Evolutionary conservation across 2,329 filamentous ascomycete species (phyloP).

Genomic region (Emericellopsis atlantica): DNA sequence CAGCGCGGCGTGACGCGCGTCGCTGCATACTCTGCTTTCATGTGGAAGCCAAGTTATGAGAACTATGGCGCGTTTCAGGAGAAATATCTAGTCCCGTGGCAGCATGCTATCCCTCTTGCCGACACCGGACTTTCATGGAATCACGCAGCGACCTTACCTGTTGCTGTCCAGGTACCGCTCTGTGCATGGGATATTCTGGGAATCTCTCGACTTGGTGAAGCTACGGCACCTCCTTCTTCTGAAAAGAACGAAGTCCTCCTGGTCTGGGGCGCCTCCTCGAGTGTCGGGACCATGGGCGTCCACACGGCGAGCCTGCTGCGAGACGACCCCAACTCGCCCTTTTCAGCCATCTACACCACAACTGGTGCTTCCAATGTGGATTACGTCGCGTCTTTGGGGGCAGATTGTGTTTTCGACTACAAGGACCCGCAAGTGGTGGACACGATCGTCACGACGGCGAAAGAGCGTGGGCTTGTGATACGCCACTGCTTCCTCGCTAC

Average conservation of each 20-base stretch:
- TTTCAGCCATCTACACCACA: constrained; percentile 27
- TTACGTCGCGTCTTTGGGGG: constrained; percentile 20
- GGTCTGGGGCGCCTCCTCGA: constrained; percentile 31
- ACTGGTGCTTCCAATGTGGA: constrained; percentile 17
- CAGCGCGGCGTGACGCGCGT: constrained; percentile 20
- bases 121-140: constrained; percentile 21
- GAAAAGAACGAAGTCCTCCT: constrained; percentile 16
- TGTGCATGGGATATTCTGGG: constrained; percentile 25
- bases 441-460: constrained; percentile 20
- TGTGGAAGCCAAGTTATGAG: constrained; percentile 28
- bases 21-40: constrained; percentile 20
- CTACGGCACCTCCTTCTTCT: constrained; percentile 2
- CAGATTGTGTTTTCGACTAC: constrained; percentile 28
- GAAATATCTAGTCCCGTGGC: constrained; percentile 25
- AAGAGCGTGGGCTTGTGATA: constrained; percentile 20
- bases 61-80: constrained; percentile 35
- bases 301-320: constrained; percentile 23
- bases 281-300: constrained; percentile 29
- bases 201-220: constrained; percentile 11
- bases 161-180: constrained; percentile 21
- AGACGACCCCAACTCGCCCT: constrained; percentile 14
- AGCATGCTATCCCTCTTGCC: constrained; percentile 21
- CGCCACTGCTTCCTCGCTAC: constrained; percentile 27
- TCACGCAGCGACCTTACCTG: constrained; percentile 23
- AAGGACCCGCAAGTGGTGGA: constrained; percentile 15